A percentile compares a stretch with the other conserved stretches of the same genome.
These are phyloP conservation scores for Knoxia roxburghii DNA, from an alignment of 257 asterid species.

Conservation along the genomic window DNA sequence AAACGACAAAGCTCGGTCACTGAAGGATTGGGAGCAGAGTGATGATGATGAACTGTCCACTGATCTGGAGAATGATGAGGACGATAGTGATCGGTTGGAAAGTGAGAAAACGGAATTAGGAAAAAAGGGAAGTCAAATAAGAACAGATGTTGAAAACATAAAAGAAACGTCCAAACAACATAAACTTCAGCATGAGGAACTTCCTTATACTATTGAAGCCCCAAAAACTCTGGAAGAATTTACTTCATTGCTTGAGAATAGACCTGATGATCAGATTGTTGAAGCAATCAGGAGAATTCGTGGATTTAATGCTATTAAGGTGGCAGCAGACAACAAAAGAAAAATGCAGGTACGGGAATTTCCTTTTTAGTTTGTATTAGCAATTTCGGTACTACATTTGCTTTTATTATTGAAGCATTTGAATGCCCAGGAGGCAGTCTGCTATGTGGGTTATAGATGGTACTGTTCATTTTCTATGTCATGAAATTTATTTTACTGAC, in stretches of 20 bases:
- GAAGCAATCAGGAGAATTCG: conserved; percentile 91
- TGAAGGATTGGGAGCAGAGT: conserved; percentile 98
- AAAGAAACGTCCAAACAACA: conserved; percentile 29
- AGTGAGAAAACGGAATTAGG: conserved; percentile 25
- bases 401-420: neutral
- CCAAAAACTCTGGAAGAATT: conserved; percentile 81
- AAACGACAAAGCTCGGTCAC: conserved; percentile 32
- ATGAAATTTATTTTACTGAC: neutral
- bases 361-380: conserved; percentile 10
- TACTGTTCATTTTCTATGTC: no score
- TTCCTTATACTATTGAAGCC: conserved; percentile 94
- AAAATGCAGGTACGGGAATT: conserved; percentile 76
- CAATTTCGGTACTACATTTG: neutral
- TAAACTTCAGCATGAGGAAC: conserved; percentile 40
- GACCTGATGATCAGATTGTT: conserved; percentile 70
- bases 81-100: conserved; percentile 22
- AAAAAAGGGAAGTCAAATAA: conserved; percentile 28
- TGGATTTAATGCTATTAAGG: conserved; percentile 62
- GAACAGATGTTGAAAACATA: conserved; percentile 16
- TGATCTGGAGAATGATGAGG: conserved; percentile 47
- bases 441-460: no score
- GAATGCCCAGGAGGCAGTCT: neutral
- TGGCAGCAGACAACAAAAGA: conserved; percentile 87
- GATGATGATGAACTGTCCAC: conserved; percentile 61
- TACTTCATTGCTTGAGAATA: conserved; percentile 52